Evolutionary conservation across 2,329 filamentous ascomycete species (phyloP).

Genomic region (Parastagonospora nodorum): DNA sequence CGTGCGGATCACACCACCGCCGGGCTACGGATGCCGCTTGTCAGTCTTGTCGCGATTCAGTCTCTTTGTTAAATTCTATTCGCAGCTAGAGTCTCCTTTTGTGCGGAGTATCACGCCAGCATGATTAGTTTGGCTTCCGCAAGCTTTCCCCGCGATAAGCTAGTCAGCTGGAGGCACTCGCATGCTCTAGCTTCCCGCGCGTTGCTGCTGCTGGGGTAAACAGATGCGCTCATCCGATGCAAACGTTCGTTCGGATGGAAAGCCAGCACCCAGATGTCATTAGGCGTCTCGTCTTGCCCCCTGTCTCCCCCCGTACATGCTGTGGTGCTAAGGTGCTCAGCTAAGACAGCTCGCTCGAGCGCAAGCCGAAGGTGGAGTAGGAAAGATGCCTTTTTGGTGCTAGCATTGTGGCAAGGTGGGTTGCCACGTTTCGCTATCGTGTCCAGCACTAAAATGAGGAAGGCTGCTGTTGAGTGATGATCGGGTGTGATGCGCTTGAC

Average conservation of each 20-base stretch:
- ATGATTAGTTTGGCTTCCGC: conserved; percentile 14
- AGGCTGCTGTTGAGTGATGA: background rate
- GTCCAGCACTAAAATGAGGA: conserved; percentile 8
- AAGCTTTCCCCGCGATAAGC: conserved; percentile 22
- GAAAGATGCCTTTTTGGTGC: conserved; percentile 22
- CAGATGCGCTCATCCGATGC: conserved; percentile 34
- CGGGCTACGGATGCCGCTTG: background rate
- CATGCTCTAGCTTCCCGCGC: conserved; percentile 10
- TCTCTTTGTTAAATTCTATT: conserved; percentile 8
- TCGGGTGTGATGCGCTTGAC: background rate
- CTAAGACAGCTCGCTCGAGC: conserved; percentile 40
- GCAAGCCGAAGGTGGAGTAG: conserved; percentile 37
- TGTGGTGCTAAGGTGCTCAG: background rate
- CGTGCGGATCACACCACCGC: no score
- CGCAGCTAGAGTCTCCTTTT: conserved; percentile 20
- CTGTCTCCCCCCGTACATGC: no score
- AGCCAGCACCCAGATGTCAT: background rate
- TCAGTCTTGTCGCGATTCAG: background rate
- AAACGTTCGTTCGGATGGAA: conserved; percentile 19
- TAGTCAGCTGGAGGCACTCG: conserved; percentile 13
- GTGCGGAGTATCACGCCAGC: conserved; percentile 29
- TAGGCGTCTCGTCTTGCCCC: background rate
- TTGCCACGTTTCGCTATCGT: conserved; percentile 12
- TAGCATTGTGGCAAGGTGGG: conserved; percentile 25
- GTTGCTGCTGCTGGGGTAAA: conserved; percentile 22